Conservation (phyloP, 441 rosid species). For the Raphanus hybrid region DNA sequence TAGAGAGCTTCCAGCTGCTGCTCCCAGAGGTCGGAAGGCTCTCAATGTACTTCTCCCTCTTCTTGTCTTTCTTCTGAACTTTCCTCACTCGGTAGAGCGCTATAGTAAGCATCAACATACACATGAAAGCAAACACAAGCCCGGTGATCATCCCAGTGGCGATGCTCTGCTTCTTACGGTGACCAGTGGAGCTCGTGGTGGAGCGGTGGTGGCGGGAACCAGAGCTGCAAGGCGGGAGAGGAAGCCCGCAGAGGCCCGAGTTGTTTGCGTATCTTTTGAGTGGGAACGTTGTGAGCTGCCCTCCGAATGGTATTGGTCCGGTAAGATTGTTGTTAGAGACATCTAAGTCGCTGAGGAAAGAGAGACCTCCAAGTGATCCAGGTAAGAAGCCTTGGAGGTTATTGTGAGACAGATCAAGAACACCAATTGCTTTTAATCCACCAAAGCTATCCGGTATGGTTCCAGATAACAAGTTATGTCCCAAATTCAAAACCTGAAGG, state of each 20-base stretch:
- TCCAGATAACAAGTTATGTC: slow-evolving; percentile 76
- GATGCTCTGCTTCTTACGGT: slow-evolving; percentile 52
- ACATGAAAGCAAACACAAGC: slow-evolving; percentile 60
- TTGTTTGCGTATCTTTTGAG: slow-evolving; percentile 78
- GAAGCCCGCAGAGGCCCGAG: slow-evolving; percentile 93
- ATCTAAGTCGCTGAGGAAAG: slow-evolving; percentile 91
- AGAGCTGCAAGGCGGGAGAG: slow-evolving; percentile 69
- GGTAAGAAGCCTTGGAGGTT: slow-evolving; percentile 77
- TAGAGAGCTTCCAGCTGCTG: slow-evolving; percentile 91
- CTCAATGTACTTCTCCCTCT: slow-evolving; percentile 82
- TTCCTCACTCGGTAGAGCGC: slow-evolving; percentile 65
- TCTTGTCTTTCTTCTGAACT: slow-evolving; percentile 59
- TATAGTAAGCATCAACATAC: slow-evolving; percentile 62
- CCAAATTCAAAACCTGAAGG: slow-evolving; percentile 88
- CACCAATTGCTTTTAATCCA: slow-evolving; percentile 75
- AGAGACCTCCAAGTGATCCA: slow-evolving; percentile 70
- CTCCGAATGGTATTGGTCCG: slow-evolving; percentile 87
- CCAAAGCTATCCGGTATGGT: slow-evolving; percentile 80
- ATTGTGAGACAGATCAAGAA: slow-evolving; percentile 86
- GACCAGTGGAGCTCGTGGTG: slow-evolving; percentile 25
- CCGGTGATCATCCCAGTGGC: slow-evolving; percentile 65
- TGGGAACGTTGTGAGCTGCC: slow-evolving; percentile 91
- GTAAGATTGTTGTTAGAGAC: slow-evolving; percentile 89
- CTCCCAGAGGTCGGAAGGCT: slow-evolving; percentile 91
- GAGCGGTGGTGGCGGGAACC: slow-evolving; percentile 37